Percentiles rank a stretch among this genome's conserved stretches.
phyloP scores from a whole-genome alignment of 73 alveolate genomes.

The Uronychia setigera region DNA sequence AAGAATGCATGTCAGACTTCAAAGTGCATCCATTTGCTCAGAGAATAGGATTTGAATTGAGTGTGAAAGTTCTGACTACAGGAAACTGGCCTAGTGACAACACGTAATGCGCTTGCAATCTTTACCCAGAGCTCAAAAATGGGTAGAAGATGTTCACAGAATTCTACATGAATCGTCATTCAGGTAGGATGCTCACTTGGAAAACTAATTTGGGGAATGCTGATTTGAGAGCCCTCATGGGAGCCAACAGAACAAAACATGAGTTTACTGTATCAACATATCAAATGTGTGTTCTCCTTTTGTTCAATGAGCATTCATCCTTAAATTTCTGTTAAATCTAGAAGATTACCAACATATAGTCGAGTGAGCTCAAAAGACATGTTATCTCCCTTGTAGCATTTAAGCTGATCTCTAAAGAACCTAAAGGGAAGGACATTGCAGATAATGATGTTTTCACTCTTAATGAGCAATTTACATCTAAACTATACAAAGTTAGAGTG shows the following conservation, averaged over 20 bases:
- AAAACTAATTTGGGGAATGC: conserved; percentile 67
- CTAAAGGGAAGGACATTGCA: conserved; percentile 34
- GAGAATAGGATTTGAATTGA: conserved; percentile 37
- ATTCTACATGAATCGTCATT: conserved; percentile 61
- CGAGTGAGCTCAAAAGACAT: conserved; percentile 54
- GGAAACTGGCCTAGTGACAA: conserved; percentile 80
- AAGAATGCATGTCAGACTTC: conserved; percentile 56
- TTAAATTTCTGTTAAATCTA: conserved; percentile 35
- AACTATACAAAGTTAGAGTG: conserved; percentile 44
- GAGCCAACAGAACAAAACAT: conserved; percentile 48
- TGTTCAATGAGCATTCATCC: conserved; percentile 53
- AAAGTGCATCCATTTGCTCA: conserved; percentile 22
- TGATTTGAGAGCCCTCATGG: conserved; percentile 60
- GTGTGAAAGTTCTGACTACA: conserved; percentile 72
- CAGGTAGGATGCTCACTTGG: conserved; percentile 78
- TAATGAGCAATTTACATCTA: conserved; percentile 60
- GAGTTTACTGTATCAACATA: conserved; percentile 60
- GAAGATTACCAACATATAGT: conserved; percentile 10
- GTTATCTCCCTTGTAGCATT: conserved; percentile 52
- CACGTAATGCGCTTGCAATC: neutral
- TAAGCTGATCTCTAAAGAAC: conserved; percentile 33
- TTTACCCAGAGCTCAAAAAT: conserved; percentile 41
- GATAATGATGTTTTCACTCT: conserved; percentile 29
- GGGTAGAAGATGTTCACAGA: conserved; percentile 42
- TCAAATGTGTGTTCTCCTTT: conserved; percentile 68